These are phyloP conservation scores for Ceriops tagal DNA, from an alignment of 345 rosid species.

Conservation along the genomic window DNA sequence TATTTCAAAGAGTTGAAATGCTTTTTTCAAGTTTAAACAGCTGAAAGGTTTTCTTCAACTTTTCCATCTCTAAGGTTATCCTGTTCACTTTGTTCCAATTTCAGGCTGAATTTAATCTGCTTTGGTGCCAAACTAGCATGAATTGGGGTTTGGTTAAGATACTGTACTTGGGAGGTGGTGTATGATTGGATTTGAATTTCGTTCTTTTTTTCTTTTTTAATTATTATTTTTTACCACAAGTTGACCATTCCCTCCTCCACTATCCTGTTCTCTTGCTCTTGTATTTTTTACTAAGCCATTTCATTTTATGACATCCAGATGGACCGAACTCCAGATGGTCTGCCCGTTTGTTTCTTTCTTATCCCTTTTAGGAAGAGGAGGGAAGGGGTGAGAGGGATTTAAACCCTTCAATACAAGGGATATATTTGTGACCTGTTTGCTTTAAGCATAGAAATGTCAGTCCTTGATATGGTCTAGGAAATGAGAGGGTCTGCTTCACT, in stretches of 20 bases:
- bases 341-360: background rate
- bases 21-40: background rate
- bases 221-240: background rate
- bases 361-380: too few relatives aligned
- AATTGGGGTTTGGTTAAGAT: conserved; percentile 5
- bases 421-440: too few relatives aligned
- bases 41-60: conserved; percentile 10
- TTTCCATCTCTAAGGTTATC: background rate
- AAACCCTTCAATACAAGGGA: background rate
- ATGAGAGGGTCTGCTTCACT: too few relatives aligned
- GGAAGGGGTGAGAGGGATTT: background rate
- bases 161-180: conserved; percentile 6
- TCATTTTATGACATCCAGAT: background rate
- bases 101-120: background rate
- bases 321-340: background rate
- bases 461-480: too few relatives aligned
- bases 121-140: background rate
- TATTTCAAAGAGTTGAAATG: background rate
- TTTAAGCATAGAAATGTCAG: too few relatives aligned
- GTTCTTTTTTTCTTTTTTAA: too few relatives aligned
- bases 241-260: background rate
- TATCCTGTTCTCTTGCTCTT: background rate
- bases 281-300: background rate
- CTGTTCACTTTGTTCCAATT: conserved; percentile 1
- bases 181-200: background rate